Base-by-base conservation (phyloP, 257 asterid species). In the Haberlea rhodopensis region DNA sequence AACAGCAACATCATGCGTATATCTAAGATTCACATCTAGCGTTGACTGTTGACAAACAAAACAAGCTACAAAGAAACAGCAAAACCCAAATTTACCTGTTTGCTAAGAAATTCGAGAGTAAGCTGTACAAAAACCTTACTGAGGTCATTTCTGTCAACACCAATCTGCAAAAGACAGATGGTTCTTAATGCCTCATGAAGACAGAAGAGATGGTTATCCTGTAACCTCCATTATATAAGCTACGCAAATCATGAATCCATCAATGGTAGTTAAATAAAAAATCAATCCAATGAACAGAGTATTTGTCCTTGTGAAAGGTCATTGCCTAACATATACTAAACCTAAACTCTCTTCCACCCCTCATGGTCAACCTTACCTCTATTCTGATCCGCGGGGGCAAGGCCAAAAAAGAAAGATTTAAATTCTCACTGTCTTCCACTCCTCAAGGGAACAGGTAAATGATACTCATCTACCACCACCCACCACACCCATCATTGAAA, bases 21-120 rank as follows among this genome's bases (percentile, higher is more conserved):
- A 16, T 53, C 20, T 61, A 26, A 25, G 31, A 54, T 20, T 48
- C 53, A 57, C 32, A n/a, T 57, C 1, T 18, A 64, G 63, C 71
- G 22, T 22, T 27, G 32, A 43, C 52, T 58, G 24, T 11, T 5
- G 63, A 37, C 54, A 37, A 71, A 19, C 73, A 49, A 46, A 65
- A 56, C 31, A 64, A 64, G 67, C 51, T 21, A 74, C 32, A 58
- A 43, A 60, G 34, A 57, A 70, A 46, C 20, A 19, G 16, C 37
- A 57, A 46, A 49, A 23, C 56, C 57, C 58, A 51, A 55, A 52
- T 45, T 71, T 82, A 92, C 97, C 96, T 89, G 97, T 75, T 89
- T 89, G 25, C 89, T 83, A 63, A 89, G 87, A 84, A 92, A 79
- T 80, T 92, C 97, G 56, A 92, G 81, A 1, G 97, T 92, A 69